These are phyloP conservation scores for Xerocomus potaroensis DNA, from an alignment of 768 basidiomycete genomes.

Conservation along the genomic window DNA sequence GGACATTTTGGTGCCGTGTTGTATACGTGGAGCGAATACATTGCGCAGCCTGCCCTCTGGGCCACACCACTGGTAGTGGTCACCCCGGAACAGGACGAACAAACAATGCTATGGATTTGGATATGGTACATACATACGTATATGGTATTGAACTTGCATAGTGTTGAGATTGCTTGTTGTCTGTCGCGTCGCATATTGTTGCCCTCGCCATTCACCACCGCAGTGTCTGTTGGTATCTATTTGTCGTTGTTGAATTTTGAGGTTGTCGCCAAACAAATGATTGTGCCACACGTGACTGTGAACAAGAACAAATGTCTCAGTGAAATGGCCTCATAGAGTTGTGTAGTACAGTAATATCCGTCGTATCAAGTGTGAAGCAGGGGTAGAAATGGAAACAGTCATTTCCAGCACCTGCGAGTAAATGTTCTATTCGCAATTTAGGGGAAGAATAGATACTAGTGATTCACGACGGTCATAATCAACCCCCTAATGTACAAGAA, in stretches of 20 bases:
- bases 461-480: too few species aligned
- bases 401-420: too few species aligned
- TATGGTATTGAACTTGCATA: neutral
- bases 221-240: conserved; percentile 1
- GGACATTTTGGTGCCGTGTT: neutral
- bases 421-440: too few species aligned
- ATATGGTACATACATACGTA: conserved; percentile 14
- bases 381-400: too few species aligned
- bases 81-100: neutral
- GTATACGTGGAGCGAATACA: conserved; percentile 1
- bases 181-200: neutral
- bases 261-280: conserved; percentile 10
- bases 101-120: conserved; percentile 19
- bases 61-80: neutral
- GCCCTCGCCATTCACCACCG: too few species aligned
- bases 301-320: neutral
- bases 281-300: neutral
- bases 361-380: too few species aligned
- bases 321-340: too few species aligned
- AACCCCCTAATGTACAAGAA: too few species aligned
- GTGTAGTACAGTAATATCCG: too few species aligned
- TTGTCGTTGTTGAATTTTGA: conserved; percentile 14
- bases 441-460: too few species aligned
- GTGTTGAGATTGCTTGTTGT: neutral
- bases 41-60: neutral